A percentile compares a stretch with the other conserved stretches of the same genome.
Evolutionary conservation across 306 rosid species (phyloP).

Genomic region (Prunus mongolica): DNA sequence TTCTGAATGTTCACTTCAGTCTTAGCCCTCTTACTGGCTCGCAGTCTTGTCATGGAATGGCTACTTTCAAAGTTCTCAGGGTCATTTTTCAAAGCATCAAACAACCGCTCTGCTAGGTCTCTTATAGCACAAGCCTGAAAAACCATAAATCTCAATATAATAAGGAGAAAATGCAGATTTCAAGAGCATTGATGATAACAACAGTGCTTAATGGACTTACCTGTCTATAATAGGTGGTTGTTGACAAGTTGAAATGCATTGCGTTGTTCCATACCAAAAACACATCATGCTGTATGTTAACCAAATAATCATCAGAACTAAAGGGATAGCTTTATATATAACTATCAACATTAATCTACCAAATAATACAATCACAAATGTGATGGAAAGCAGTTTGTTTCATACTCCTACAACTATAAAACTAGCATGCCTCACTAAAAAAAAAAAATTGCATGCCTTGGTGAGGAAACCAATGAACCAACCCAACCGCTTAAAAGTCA

Average conservation of each 20-base stretch:
- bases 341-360: neutral
- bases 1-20: neutral
- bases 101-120: slow-evolving; percentile 16
- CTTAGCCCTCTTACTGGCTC: slow-evolving; percentile 10
- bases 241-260: slow-evolving; percentile 18
- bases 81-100: slow-evolving; percentile 8
- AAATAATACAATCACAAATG: neutral
- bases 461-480: neutral
- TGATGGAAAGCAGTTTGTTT: neutral
- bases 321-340: neutral
- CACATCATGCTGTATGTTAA: slow-evolving; percentile 25
- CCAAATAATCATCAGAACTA: neutral
- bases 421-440: no score
- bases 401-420: neutral
- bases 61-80: slow-evolving; percentile 12
- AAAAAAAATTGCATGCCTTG: neutral
- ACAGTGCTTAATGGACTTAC: slow-evolving; percentile 6
- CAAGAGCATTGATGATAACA: neutral
- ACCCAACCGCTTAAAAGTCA: neutral
- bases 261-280: slow-evolving; percentile 19
- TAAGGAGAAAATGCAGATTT: neutral
- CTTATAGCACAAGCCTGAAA: slow-evolving; percentile 23
- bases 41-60: neutral
- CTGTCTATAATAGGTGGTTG: slow-evolving; percentile 1
- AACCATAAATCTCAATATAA: neutral